Evolutionary conservation across 176 grass and related monocot species (phyloP).

Genomic region (Calamus simplicifolius): DNA sequence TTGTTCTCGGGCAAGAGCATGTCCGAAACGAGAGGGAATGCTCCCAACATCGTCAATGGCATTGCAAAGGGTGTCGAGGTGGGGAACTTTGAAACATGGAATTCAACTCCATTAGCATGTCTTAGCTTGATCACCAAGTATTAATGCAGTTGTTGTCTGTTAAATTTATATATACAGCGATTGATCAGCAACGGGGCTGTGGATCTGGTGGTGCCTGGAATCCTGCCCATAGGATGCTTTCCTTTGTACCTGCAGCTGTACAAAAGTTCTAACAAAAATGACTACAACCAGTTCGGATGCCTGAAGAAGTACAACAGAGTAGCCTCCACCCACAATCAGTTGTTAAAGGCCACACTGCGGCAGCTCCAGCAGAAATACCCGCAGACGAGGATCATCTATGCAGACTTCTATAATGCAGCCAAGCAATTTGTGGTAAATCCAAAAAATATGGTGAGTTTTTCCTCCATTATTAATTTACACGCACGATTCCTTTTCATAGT

Average conservation of each 20-base stretch:
- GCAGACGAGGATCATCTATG: conserved; percentile 47
- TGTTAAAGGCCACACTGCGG: conserved; percentile 39
- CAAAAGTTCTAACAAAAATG: conserved; percentile 17
- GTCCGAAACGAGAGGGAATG: conserved; percentile 36
- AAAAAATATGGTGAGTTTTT: conserved; percentile 49
- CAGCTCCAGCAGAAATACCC: conserved; percentile 38
- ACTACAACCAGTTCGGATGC: conserved; percentile 58
- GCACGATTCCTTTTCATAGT: no score
- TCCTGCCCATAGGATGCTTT: conserved; percentile 71
- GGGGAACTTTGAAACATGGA: neutral
- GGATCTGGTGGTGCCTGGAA: conserved; percentile 58
- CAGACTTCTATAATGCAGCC: conserved; percentile 59
- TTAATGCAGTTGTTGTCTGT: no score
- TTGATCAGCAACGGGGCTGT: conserved; percentile 49
- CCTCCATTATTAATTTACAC: no score
- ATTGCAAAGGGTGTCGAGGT: conserved; percentile 46
- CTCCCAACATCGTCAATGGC: conserved; percentile 43
- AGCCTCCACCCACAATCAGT: conserved; percentile 54
- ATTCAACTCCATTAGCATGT: no score
- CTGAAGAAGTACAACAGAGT: conserved; percentile 59
- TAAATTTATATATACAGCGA: conserved; percentile 4
- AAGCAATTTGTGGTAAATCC: conserved; percentile 46
- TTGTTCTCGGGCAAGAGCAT: conserved; percentile 49
- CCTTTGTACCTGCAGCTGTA: conserved; percentile 61
- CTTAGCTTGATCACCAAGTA: no score